Conservation (phyloP, 495 filamentous ascomycete species). For the Penicilliopsis zonata region DNA sequence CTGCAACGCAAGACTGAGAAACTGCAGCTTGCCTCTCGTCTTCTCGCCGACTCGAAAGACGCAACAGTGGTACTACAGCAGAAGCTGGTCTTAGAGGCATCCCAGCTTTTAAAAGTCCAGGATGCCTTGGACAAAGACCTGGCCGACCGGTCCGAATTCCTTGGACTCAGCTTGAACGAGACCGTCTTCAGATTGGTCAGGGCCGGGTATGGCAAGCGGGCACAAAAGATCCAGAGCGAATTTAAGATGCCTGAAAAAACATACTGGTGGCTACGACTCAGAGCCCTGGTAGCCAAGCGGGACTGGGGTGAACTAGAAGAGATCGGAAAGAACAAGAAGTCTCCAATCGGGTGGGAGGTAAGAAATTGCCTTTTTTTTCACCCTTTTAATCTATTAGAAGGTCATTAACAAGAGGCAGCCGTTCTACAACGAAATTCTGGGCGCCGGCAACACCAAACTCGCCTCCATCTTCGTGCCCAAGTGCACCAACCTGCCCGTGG, state of each 20-base stretch:
- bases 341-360: constrained; percentile 95
- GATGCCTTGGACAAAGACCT: constrained; percentile 76
- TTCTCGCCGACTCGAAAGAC: constrained; percentile 77
- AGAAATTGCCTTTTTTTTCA: constrained; percentile 11
- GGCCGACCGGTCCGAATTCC: constrained; percentile 48
- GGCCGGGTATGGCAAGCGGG: constrained; percentile 63
- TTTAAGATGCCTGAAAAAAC: constrained; percentile 89
- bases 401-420: constrained; percentile 40
- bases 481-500: constrained; percentile 50
- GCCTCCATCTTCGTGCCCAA: constrained; percentile 81
- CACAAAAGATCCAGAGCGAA: constrained; percentile 75
- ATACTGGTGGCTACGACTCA: constrained; percentile 80
- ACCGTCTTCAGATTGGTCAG: constrained; percentile 76
- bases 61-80: constrained; percentile 52
- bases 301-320: constrained; percentile 92
- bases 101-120: constrained; percentile 69
- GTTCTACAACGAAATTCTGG: constrained; percentile 81
- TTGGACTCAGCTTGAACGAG: constrained; percentile 77
- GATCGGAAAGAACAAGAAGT: constrained; percentile 53
- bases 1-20: constrained; percentile 61
- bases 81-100: constrained; percentile 65
- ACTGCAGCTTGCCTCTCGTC: constrained; percentile 67
- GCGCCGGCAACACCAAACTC: constrained; percentile 80
- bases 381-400: constrained; percentile 6
- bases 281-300: constrained; percentile 76